Evolutionary conservation across 2,329 filamentous ascomycete species (phyloP), one percentile per base, ranked within the genome.

Genomic region (Monosporascus sp.): DNA sequence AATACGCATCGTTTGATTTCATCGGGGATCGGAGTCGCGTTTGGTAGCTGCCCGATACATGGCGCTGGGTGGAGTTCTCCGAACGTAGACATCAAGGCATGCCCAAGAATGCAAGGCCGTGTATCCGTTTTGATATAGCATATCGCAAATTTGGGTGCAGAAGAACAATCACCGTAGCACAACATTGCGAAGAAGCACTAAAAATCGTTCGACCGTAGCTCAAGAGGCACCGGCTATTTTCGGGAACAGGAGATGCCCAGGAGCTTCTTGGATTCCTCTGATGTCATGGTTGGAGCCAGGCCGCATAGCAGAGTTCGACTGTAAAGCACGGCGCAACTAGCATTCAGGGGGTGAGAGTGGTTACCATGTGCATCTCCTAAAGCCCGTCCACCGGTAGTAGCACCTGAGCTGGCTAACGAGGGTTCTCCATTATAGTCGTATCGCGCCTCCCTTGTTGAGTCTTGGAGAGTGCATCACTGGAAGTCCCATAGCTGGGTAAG

Each of bases 401-500:
- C 25, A n/a, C 22, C 14, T 31, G 20, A 27, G 43, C 20, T 24
- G 11, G 24, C 24, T 27, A 22, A 25, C 20, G 5, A 14, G 15
- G 4, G 43, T 17, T 25, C 22, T 38, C 41, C 49, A 44, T n/a
- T 20, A 35, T 35, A 46, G 37, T 50, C 49, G 27, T 20, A 46
- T 45, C 49, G 9, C 31, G 27, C 25, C 11, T 45, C 36, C 38
- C 45, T 46, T 44, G 36, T 43, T n/a, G 24, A 17, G 25, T 22
- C 17, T n/a, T n/a, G 24, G 17, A 27, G 38, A n/a, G 7, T 24
- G 38, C 51, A 58, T 61, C 60, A 69, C 51, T 65, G 54, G 46
- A 87, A 87, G 55, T 81, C 76, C 83, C 83, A 87, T 27, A 87
- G 69, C 65, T 78, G 83, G 46, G 80, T 79, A 22, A 86, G 60